phyloP scores from a whole-genome alignment of 2,329 filamentous ascomycete species.

The Xylariaceae sp. region DNA sequence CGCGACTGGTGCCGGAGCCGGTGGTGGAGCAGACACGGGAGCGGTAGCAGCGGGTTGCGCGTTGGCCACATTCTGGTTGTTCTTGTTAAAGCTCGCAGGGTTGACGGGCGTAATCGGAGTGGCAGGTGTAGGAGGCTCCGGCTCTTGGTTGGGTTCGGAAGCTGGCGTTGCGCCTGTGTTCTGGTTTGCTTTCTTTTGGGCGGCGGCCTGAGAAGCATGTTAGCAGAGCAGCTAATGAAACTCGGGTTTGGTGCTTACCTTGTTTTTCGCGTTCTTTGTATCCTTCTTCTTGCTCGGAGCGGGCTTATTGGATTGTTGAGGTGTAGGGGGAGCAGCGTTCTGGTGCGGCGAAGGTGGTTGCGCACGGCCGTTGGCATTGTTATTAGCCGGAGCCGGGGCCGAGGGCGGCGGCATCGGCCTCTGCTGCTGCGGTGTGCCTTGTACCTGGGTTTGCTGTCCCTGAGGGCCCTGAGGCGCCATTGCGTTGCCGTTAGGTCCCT shows the following conservation, averaged over 20 bases:
- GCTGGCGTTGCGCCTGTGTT: slow-evolving; percentile 59
- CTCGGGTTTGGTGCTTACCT: slow-evolving; percentile 55
- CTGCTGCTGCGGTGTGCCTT: slow-evolving; percentile 76
- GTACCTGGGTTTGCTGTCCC: slow-evolving; percentile 54
- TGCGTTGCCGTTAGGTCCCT: slow-evolving; percentile 46
- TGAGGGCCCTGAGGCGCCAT: slow-evolving; percentile 46
- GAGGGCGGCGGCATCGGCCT: slow-evolving; percentile 70
- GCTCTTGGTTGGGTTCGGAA: slow-evolving; percentile 57
- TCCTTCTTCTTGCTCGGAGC: slow-evolving; percentile 76
- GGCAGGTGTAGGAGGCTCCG: slow-evolving; percentile 62
- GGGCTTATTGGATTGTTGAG: slow-evolving; percentile 71
- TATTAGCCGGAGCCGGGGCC: slow-evolving; percentile 52
- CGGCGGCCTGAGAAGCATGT: slow-evolving; percentile 49
- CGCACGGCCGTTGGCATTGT: slow-evolving; percentile 53
- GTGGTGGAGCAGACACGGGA: slow-evolving; percentile 47
- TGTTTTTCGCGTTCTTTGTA: slow-evolving; percentile 64
- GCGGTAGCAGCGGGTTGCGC: slow-evolving; percentile 45
- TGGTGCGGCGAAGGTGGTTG: slow-evolving; percentile 65
- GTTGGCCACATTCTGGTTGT: slow-evolving; percentile 46
- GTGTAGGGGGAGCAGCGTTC: slow-evolving; percentile 73
- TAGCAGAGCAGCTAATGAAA: slow-evolving; percentile 27
- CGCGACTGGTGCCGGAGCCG: slow-evolving; percentile 47
- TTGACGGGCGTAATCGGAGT: slow-evolving; percentile 67
- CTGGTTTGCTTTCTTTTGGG: slow-evolving; percentile 66
- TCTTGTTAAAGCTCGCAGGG: slow-evolving; percentile 51